phyloP scores from a whole-genome alignment of 2,329 filamentous ascomycete genomes.

The Aspergillus fructus region DNA sequence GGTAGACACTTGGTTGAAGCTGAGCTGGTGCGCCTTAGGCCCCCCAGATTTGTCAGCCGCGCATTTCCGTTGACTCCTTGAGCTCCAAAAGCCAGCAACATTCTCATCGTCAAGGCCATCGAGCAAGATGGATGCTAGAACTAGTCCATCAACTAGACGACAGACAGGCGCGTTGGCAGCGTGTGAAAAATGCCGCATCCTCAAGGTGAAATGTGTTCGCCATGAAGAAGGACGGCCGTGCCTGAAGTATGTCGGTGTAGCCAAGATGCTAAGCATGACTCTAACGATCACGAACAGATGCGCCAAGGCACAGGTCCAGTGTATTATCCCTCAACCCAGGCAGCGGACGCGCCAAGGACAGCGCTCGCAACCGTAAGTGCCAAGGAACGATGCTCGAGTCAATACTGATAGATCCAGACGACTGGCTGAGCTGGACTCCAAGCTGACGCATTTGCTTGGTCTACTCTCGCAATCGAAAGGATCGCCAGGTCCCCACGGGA shows the following conservation, averaged over 20 bases:
- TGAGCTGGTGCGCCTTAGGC: too few species aligned
- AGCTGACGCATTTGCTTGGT: not conserved
- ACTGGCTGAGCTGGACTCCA: not conserved
- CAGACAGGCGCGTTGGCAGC: not conserved
- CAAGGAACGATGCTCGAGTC: not conserved
- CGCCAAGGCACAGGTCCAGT: not conserved
- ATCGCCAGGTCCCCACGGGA: not conserved
- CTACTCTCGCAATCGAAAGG: not conserved
- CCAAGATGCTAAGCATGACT: too few species aligned
- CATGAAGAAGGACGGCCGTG: not conserved
- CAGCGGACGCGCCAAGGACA: not conserved
- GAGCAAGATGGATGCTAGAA: not conserved
- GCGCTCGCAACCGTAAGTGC: not conserved
- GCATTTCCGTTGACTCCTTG: too few species aligned
- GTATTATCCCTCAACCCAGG: not conserved
- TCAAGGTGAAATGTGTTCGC: conserved; percentile 5
- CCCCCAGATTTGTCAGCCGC: too few species aligned
- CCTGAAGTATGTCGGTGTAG: not conserved
- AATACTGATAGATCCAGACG: not conserved
- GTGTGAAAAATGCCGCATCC: conserved; percentile 3
- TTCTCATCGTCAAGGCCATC: too few species aligned
- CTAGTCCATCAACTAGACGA: not conserved
- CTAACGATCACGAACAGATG: not conserved
- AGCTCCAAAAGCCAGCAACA: too few species aligned
- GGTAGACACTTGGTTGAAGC: too few species aligned